These are phyloP conservation scores for Aegilops longissima DNA, from an alignment of 176 grass and related monocot genomes.

Conservation along the genomic window DNA sequence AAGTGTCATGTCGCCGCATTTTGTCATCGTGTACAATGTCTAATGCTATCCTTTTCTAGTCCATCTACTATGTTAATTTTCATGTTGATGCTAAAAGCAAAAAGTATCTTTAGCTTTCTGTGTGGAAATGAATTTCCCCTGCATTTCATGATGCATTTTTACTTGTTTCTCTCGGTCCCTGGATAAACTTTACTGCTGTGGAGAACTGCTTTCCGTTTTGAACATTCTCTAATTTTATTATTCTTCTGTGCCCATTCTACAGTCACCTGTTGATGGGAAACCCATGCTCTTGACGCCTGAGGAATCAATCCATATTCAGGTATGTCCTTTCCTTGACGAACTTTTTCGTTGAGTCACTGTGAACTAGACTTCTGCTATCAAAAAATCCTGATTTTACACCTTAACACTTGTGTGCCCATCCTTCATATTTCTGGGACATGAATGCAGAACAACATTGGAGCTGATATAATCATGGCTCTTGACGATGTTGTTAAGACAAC, in stretches of 20 bases:
- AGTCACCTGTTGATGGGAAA: conserved; percentile 99
- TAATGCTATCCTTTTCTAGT: background rate
- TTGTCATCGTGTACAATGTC: background rate
- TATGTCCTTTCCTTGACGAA: conserved; percentile 19
- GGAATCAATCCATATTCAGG: conserved; percentile 97
- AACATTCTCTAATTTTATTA: conserved; percentile 14
- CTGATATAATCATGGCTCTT: conserved; percentile 99
- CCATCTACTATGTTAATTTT: background rate
- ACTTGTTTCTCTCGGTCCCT: background rate
- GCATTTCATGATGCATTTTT: background rate
- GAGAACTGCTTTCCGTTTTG: background rate
- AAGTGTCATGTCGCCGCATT: background rate
- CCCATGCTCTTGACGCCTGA: conserved; percentile 95
- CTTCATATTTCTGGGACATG: conserved; percentile 8
- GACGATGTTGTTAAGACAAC: conserved; percentile 99
- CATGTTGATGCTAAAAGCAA: background rate
- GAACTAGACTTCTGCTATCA: conserved; percentile 1
- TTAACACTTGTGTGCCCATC: background rate
- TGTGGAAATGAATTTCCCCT: background rate
- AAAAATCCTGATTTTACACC: background rate
- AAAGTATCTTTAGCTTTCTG: background rate
- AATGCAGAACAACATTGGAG: conserved; percentile 96
- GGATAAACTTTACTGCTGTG: background rate
- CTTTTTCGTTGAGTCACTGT: background rate
- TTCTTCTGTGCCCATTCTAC: conserved; percentile 18